phyloP scores from a whole-genome alignment of 2,329 filamentous ascomycete species.

The Cordyceps cateniannulata region DNA sequence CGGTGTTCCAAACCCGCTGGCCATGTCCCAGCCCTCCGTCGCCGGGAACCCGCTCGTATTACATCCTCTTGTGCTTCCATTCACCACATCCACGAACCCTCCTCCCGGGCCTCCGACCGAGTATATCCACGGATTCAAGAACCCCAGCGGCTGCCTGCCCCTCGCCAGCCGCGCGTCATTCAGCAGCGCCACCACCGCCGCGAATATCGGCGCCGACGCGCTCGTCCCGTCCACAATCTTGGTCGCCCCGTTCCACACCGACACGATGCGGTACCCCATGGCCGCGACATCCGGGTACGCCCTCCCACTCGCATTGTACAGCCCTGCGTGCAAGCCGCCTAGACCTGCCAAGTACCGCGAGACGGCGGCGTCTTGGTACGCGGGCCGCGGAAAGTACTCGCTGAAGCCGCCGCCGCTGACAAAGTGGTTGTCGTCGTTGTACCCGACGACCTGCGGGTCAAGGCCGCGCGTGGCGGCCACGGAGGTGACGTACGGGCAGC shows the following conservation, averaged over 20 bases:
- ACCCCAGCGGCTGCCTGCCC: slow-evolving; percentile 37
- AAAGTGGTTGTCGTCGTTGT: slow-evolving; percentile 38
- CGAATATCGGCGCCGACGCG: slow-evolving; percentile 48
- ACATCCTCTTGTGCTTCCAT: background rate
- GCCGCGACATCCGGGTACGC: slow-evolving; percentile 47
- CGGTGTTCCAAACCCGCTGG: slow-evolving; percentile 8
- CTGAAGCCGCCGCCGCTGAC: slow-evolving; percentile 44
- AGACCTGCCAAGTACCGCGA: slow-evolving; percentile 30
- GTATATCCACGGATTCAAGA: slow-evolving; percentile 45
- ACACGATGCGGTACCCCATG: slow-evolving; percentile 37
- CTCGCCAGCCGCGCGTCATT: slow-evolving; percentile 46
- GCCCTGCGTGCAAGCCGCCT: background rate
- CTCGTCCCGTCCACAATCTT: slow-evolving; percentile 25
- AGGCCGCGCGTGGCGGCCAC: slow-evolving; percentile 46
- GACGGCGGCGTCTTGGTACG: slow-evolving; percentile 36
- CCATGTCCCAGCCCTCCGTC: background rate
- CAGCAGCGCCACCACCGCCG: slow-evolving; percentile 48
- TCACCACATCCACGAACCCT: slow-evolving; percentile 2
- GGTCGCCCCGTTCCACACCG: slow-evolving; percentile 23
- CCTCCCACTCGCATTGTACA: background rate
- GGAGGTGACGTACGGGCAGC: slow-evolving; percentile 49
- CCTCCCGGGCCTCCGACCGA: slow-evolving; percentile 8
- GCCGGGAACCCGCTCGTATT: slow-evolving; percentile 8
- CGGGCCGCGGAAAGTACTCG: slow-evolving; percentile 30
- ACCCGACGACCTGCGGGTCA: slow-evolving; percentile 28